Evolutionary conservation across 1,139 yeast species (phyloP).

Genomic region (Kodamaea alishanica): DNA sequence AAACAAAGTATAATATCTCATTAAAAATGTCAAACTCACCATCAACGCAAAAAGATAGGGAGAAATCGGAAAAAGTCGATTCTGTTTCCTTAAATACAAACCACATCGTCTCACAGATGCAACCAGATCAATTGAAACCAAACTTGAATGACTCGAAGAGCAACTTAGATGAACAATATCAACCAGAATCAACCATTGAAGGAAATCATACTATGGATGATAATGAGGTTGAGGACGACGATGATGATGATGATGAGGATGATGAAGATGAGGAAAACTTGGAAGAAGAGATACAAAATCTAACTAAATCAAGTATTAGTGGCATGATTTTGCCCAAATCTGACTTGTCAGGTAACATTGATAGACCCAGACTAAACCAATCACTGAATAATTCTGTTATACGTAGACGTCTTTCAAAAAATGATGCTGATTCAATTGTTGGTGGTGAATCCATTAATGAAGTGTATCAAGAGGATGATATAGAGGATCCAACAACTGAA

Average conservation of each 20-base stretch:
- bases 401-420: constrained; percentile 17
- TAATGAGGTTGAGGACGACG: constrained; percentile 3
- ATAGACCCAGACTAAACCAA: not conserved
- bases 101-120: too few species aligned
- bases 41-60: too few species aligned
- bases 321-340: not conserved
- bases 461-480: constrained; percentile 7
- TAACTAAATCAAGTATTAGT: not conserved
- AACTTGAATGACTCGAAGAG: too few species aligned
- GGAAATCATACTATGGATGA: not conserved
- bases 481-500: not conserved
- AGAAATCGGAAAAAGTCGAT: too few species aligned
- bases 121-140: too few species aligned
- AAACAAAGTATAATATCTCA: too few species aligned
- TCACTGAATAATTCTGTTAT: too few species aligned
- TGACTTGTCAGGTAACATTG: too few species aligned
- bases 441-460: constrained; percentile 33
- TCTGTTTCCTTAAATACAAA: too few species aligned
- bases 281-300: constrained; percentile 3
- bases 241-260: constrained; percentile 10
- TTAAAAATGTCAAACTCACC: too few species aligned
- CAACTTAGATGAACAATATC: too few species aligned
- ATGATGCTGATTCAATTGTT: constrained; percentile 39
- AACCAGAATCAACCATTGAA: too few species aligned
- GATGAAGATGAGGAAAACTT: constrained; percentile 9